Evolutionary conservation across 768 basidiomycete species (phyloP).

Genomic region (Boletales sp.): DNA sequence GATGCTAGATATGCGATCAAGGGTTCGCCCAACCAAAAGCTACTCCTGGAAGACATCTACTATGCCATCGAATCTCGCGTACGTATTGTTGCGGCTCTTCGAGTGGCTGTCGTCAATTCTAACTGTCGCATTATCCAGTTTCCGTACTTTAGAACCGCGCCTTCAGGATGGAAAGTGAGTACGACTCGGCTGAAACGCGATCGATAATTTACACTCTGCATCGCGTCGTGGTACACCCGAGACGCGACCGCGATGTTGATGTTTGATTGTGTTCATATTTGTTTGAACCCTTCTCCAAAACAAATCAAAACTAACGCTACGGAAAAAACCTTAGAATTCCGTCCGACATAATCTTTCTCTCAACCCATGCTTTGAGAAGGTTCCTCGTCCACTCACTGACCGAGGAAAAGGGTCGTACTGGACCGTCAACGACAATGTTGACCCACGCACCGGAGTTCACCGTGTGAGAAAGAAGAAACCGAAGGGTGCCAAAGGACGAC

Average conservation of each 20-base stretch:
- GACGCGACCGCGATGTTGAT: slow-evolving; percentile 61
- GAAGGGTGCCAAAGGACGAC: slow-evolving; percentile 49
- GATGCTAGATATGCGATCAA: slow-evolving; percentile 78
- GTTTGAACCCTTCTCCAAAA: slow-evolving; percentile 38
- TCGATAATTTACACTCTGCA: neutral
- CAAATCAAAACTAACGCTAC: slow-evolving; percentile 26
- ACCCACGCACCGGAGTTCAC: slow-evolving; percentile 86
- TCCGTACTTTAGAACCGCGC: slow-evolving; percentile 83
- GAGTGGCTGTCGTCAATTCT: slow-evolving; percentile 1
- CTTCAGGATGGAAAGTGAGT: slow-evolving; percentile 89
- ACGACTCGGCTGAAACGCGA: neutral
- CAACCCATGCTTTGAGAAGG: slow-evolving; percentile 89
- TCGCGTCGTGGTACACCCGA: slow-evolving; percentile 8
- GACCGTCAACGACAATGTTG: slow-evolving; percentile 89
- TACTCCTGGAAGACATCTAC: slow-evolving; percentile 86
- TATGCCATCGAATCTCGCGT: slow-evolving; percentile 89
- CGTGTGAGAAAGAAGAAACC: slow-evolving; percentile 85
- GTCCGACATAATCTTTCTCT: slow-evolving; percentile 88
- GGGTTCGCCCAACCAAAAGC: slow-evolving; percentile 82
- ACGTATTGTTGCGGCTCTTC: slow-evolving; percentile 29
- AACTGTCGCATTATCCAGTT: slow-evolving; percentile 46
- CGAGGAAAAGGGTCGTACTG: slow-evolving; percentile 90
- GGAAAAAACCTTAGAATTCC: slow-evolving; percentile 57
- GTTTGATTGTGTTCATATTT: slow-evolving; percentile 60
- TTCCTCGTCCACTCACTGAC: slow-evolving; percentile 86